Evolutionary conservation across 129 eudicot species (phyloP).

Genomic region (Erigeron canadensis): DNA sequence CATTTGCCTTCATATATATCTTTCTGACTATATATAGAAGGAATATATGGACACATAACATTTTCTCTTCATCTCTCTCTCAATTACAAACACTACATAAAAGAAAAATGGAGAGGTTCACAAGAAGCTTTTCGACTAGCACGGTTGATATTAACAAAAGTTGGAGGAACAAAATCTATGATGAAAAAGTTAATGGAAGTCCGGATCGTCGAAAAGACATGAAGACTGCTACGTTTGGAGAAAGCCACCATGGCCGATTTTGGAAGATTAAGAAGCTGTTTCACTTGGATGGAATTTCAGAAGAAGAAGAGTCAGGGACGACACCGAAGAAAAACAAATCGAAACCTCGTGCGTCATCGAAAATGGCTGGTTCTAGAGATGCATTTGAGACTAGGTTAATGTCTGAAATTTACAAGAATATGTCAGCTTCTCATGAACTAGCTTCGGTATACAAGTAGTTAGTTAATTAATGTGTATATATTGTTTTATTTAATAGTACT

Average conservation of each 20-base stretch:
- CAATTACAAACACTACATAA: background rate
- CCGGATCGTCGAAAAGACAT: conserved; percentile 31
- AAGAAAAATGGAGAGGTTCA: conserved; percentile 23
- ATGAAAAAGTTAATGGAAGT: conserved; percentile 29
- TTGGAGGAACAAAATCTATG: conserved; percentile 37
- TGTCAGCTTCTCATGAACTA: conserved; percentile 37
- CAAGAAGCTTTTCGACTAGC: conserved; percentile 37
- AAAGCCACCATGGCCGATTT: conserved; percentile 30
- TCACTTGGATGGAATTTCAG: conserved; percentile 3
- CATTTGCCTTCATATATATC: background rate
- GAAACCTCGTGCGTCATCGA: conserved; percentile 16
- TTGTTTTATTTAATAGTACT: conserved; percentile 2
- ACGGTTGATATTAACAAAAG: conserved; percentile 31
- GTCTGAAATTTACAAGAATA: conserved; percentile 33
- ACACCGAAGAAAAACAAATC: conserved; percentile 17
- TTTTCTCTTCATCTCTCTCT: background rate
- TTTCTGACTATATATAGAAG: background rate
- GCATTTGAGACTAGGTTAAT: conserved; percentile 34
- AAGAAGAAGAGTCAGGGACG: conserved; percentile 12
- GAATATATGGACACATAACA: background rate
- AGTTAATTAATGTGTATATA: no score
- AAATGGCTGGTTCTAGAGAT: conserved; percentile 27
- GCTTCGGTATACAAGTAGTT: conserved; percentile 29
- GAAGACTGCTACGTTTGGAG: conserved; percentile 32
- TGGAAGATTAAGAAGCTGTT: conserved; percentile 34